These are phyloP conservation scores for Cotoneaster glaucophyllus DNA, from an alignment of 306 rosid species.

Conservation along the genomic window DNA sequence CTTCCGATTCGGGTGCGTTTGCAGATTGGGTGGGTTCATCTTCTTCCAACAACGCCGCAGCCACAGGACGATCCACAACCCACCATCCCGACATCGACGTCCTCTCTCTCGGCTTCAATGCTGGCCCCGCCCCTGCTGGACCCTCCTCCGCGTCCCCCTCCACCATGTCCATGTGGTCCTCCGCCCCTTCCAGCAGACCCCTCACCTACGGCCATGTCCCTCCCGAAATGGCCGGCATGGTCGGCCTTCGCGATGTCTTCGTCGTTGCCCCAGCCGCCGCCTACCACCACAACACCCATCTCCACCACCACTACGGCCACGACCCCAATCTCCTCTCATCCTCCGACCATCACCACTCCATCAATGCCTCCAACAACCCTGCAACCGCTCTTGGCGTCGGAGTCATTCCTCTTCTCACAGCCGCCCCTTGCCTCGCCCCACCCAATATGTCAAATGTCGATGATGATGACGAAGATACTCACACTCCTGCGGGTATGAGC, in stretches of 20 bases:
- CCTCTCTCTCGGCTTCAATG: slow-evolving; percentile 92
- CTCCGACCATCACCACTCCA: slow-evolving; percentile 7
- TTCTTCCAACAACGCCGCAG: slow-evolving; percentile 25
- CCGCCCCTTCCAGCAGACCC: neutral
- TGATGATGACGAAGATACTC: neutral
- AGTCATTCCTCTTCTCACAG: slow-evolving; percentile 60
- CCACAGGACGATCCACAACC: slow-evolving; percentile 8
- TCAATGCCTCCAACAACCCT: slow-evolving; percentile 45
- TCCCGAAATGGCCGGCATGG: slow-evolving; percentile 68
- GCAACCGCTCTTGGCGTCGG: slow-evolving; percentile 85
- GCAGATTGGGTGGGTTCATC: slow-evolving; percentile 83
- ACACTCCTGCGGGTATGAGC: neutral
- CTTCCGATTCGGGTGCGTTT: slow-evolving; percentile 91
- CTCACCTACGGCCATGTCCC: slow-evolving; percentile 45
- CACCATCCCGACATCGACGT: slow-evolving; percentile 33
- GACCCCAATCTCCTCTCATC: slow-evolving; percentile 41
- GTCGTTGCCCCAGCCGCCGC: slow-evolving; percentile 66
- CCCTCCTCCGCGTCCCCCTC: slow-evolving; percentile 33
- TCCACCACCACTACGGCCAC: slow-evolving; percentile 22
- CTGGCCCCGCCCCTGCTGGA: slow-evolving; percentile 52
- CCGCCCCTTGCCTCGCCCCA: slow-evolving; percentile 41
- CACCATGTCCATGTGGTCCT: slow-evolving; percentile 4
- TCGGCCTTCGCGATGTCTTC: slow-evolving; percentile 63
- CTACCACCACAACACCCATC: slow-evolving; percentile 31
- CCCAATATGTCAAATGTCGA: slow-evolving; percentile 4